Conservation (phyloP, 148 eudicot species). For the Dysphania ambrosioides region DNA sequence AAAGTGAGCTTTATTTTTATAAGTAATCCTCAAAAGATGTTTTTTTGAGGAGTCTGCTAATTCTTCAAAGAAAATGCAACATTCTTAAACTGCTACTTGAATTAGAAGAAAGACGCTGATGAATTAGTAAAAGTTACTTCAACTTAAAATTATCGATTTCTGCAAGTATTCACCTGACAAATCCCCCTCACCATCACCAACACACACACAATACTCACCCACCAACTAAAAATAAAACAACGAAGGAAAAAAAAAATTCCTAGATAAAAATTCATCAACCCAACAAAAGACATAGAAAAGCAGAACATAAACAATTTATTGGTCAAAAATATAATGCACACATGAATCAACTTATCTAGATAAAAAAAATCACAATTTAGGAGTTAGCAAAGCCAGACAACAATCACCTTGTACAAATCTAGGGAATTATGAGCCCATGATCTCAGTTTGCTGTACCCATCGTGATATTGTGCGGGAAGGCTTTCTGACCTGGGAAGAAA, state of each 20-base stretch:
- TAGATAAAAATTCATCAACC: background rate
- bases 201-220: too few species aligned
- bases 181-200: background rate
- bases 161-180: background rate
- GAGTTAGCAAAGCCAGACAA: conserved; percentile 10
- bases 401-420: conserved; percentile 75
- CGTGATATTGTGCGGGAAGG: conserved; percentile 77
- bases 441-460: conserved; percentile 87
- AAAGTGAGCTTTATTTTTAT: background rate
- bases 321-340: background rate
- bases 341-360: background rate
- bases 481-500: conserved; percentile 55
- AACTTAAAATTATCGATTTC: background rate
- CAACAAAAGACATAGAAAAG: background rate
- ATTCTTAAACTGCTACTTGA: background rate
- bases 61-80: background rate
- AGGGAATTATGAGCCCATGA: conserved; percentile 90
- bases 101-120: background rate
- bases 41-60: background rate
- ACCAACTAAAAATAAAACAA: background rate
- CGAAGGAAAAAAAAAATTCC: background rate
- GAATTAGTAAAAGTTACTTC: background rate
- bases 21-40: background rate
- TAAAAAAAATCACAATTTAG: background rate
- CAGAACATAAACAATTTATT: background rate